A percentile compares a stretch with the other conserved stretches of the same genome.
These are phyloP conservation scores for Carpinus fangiana DNA, from an alignment of 306 rosid species.

Conservation along the genomic window DNA sequence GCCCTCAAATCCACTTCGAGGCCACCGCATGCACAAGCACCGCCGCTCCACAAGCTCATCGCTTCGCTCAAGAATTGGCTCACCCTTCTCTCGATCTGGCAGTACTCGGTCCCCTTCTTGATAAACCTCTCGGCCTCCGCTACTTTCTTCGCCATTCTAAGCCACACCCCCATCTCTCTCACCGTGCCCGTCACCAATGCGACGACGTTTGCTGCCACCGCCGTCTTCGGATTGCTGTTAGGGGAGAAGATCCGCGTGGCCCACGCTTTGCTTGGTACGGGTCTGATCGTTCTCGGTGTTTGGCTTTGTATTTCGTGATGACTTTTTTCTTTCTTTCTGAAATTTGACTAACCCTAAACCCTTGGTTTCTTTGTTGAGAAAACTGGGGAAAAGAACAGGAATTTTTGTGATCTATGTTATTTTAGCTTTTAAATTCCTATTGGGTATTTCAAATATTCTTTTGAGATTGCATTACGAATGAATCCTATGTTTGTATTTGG, in stretches of 20 bases:
- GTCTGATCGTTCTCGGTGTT: conserved; percentile 68
- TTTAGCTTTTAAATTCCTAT: neutral
- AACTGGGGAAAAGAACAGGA: neutral
- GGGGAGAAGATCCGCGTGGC: conserved; percentile 65
- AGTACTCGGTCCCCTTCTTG: conserved; percentile 72
- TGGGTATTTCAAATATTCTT: neutral
- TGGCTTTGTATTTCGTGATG: conserved; percentile 60
- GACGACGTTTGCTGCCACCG: conserved; percentile 88
- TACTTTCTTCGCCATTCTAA: conserved; percentile 78
- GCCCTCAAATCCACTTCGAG: conserved; percentile 57
- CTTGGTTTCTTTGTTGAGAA: neutral
- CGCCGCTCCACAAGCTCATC: conserved; percentile 21
- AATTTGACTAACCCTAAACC: neutral
- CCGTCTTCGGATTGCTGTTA: conserved; percentile 62
- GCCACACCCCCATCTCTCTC: conserved; percentile 75
- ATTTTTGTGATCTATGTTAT: neutral
- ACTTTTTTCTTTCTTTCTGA: neutral
- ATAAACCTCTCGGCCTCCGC: conserved; percentile 87
- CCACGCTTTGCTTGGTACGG: conserved; percentile 67
- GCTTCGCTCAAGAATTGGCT: conserved; percentile 60
- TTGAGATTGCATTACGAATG: neutral
- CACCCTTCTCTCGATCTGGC: conserved; percentile 79
- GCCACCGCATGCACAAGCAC: conserved; percentile 17
- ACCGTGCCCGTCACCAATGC: conserved; percentile 96
- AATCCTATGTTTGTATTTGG: neutral